phyloP scores from a whole-genome alignment of 2,329 filamentous ascomycete species.

The Coniella lustricola region DNA sequence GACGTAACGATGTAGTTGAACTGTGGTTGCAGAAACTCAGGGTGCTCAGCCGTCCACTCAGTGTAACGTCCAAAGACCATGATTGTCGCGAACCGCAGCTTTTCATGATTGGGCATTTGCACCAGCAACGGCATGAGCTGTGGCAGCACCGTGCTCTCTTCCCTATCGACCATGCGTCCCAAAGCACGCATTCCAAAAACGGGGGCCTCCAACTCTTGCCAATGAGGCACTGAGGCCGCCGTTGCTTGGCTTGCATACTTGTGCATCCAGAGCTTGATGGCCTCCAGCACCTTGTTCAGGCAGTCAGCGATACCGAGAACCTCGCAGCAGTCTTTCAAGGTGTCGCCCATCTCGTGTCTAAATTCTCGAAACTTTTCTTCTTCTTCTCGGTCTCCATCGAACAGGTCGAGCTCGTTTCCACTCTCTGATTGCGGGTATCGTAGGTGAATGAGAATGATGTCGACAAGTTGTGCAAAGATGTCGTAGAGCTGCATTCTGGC shows the following conservation, averaged over 20 bases:
- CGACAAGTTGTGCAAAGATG: constrained; percentile 81
- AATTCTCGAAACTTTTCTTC: constrained; percentile 98
- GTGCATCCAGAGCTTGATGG: constrained; percentile 83
- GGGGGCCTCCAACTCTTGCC: constrained; percentile 93
- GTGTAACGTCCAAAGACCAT: constrained; percentile 97
- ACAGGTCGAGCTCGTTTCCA: constrained; percentile 72
- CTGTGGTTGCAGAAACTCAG: constrained; percentile 85
- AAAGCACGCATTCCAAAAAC: constrained; percentile 93
- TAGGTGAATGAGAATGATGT: constrained; percentile 85
- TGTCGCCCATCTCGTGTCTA: constrained; percentile 94
- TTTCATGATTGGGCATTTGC: constrained; percentile 91
- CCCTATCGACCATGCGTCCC: constrained; percentile 88
- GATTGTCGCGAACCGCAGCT: constrained; percentile 95
- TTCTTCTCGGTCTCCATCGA: constrained; percentile 89
- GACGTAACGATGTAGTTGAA: constrained; percentile 93
- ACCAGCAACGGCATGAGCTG: constrained; percentile 91
- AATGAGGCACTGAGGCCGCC: constrained; percentile 73
- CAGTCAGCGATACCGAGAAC: constrained; percentile 93
- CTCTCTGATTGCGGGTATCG: constrained; percentile 75
- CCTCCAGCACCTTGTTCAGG: constrained; percentile 75
- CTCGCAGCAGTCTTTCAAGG: constrained; percentile 92
- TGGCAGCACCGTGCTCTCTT: constrained; percentile 80
- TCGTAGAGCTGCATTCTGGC: constrained; percentile 71
- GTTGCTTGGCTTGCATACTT: constrained; percentile 72
- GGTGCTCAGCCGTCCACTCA: constrained; percentile 93